Conservation (phyloP, 768 basidiomycete genomes). For the Tulasnella sp. region DNA sequence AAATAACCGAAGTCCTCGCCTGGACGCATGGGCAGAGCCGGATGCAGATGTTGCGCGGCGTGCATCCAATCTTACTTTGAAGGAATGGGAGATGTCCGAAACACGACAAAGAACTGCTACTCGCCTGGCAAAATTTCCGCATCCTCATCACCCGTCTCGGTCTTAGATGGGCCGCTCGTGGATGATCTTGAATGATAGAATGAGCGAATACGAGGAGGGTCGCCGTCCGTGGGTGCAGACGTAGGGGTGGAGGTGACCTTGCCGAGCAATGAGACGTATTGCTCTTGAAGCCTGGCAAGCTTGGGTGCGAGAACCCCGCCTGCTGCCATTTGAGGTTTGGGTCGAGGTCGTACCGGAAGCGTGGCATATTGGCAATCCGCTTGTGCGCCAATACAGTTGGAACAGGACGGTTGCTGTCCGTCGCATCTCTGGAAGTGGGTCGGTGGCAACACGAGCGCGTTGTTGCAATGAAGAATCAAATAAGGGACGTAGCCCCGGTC, state of each 20-base stretch:
- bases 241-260: background rate
- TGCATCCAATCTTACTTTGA: background rate
- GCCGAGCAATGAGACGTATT: background rate
- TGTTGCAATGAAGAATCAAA: background rate
- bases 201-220: background rate
- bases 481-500: no score
- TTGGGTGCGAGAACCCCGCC: conserved; percentile 10
- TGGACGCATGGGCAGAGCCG: background rate
- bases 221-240: background rate
- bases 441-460: background rate
- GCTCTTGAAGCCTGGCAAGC: background rate
- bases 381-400: background rate
- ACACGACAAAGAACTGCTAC: background rate
- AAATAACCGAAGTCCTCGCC: background rate
- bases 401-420: conserved; percentile 21
- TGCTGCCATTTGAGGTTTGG: background rate
- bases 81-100: background rate
- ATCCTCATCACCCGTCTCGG: background rate
- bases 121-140: background rate
- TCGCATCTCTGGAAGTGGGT: conserved; percentile 4
- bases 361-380: conserved; percentile 11
- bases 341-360: background rate
- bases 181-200: background rate
- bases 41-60: background rate
- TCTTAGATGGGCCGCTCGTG: background rate